Base-by-base conservation (phyloP, 2,329 filamentous ascomycete genomes). In the Cryoendolithus antarcticus region DNA sequence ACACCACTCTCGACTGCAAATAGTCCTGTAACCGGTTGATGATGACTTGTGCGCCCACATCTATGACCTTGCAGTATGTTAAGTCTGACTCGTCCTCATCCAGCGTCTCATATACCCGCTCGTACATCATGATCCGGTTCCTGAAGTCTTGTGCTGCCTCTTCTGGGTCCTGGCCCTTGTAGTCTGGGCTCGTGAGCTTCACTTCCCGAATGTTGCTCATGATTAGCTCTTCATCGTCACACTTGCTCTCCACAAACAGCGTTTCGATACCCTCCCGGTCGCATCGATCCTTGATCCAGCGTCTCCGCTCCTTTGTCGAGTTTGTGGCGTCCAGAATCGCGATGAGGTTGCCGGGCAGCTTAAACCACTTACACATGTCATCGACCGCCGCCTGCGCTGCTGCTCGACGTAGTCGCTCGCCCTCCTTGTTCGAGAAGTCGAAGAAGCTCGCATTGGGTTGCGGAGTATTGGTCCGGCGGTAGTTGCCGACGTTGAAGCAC, bases 21-120 rank as follows among this genome's bases (percentile, higher is more conserved):
- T 98, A 98, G 62, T 98, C 91, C 58, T 86, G 81, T 55, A 98
- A 94, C 57, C 83, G 80, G 65, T 96, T 98, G 73, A 98, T 96
- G 56, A 96, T 91, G 57, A 96, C 88, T 56, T 93, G 86, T 50
- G 85, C 85, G 43, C 91, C 88, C 9, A 96, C 86, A 56, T 98
- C 81, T 71, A 96, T 93, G 57, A 98, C 82, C 65, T 98, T 96
- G 58, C 96, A 81, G 58, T 95, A 98, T 30, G 91, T 94, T 53
- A 91, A 76, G 51, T 89, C 72, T 50, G 75, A 77, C 68, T 96
- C 89, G 47, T 93, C 82, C 49, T 82, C 82, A 50, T 93, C 85
- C 53, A 98, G 85, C 1, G 86, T 89, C 65, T 93, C 77, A 63
- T 98, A 98, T 21, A 93, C 83, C 63, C 91, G 91, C 62, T 98